Conservation (phyloP, 2,329 filamentous ascomycete genomes). For the Didymellaceae sp. region DNA sequence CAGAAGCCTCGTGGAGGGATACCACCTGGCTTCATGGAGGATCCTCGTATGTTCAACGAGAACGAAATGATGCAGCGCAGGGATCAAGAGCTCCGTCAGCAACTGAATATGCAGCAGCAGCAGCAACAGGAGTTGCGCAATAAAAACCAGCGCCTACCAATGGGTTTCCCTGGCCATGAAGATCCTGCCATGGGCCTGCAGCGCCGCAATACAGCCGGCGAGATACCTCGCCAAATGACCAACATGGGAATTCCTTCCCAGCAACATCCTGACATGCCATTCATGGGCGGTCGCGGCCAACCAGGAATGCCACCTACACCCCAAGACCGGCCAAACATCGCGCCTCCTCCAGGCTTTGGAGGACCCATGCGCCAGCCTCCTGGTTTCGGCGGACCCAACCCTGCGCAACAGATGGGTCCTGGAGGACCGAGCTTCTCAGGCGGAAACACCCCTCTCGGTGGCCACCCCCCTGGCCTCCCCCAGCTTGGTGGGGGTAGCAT, state of each 20-base stretch:
- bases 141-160: conserved; percentile 40
- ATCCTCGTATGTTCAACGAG: conserved; percentile 42
- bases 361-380: conserved; percentile 48
- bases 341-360: conserved; percentile 46
- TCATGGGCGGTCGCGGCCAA: conserved; percentile 42
- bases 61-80: conserved; percentile 43
- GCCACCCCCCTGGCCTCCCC: conserved; percentile 45
- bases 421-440: conserved; percentile 44
- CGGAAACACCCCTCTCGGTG: conserved; percentile 48
- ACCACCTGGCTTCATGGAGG: conserved; percentile 49
- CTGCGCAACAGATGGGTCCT: conserved; percentile 42
- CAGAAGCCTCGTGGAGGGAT: conserved; percentile 47
- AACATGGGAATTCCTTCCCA: conserved; percentile 53
- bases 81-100: conserved; percentile 40
- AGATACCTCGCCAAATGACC: conserved; percentile 45
- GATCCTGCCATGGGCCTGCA: conserved; percentile 43
- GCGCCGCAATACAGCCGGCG: conserved; percentile 46
- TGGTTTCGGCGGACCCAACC: conserved; percentile 38
- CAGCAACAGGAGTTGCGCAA: conserved; percentile 46
- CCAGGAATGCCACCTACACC: conserved; percentile 47
- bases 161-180: conserved; percentile 43
- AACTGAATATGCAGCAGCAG: conserved; percentile 24
- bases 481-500: conserved; percentile 36
- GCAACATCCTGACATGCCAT: conserved; percentile 44
- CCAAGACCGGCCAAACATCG: conserved; percentile 45